Evolutionary conservation across 2,329 filamentous ascomycete genomes (phyloP), one percentile per base, ranked within the genome.

Genomic region (Coniochaeta hoffmannii): DNA sequence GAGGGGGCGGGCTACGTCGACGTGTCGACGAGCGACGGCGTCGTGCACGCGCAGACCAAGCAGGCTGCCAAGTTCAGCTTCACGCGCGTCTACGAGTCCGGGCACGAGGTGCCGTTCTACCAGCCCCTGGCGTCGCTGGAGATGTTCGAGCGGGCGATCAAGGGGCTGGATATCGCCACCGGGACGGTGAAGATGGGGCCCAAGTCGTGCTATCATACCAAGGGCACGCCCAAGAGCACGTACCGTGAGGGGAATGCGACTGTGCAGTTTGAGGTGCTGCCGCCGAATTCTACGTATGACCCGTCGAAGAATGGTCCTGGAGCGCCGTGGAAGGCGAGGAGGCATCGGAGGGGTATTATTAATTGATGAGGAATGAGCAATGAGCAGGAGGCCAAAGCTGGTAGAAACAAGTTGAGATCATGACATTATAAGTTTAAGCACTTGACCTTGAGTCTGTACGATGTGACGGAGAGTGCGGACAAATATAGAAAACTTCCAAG

Each of bases 31-130:
- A 67, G 66, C 58, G 65, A 69, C 58, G 65, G 65, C 54, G 67
- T 77, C n/a, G 72, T 76, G 11, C 77, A 81, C 64, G 79, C 77
- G 7, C 76, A 80, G 61, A 76, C 77, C 19, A 76, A 73, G 64
- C 79, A 82, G 64, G 68, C 72, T 4, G 77, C 72, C 15, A 71
- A 73, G 55, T 80, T 76, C 65, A 74, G 71, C 49, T 79, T 80
- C 63, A 69, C 74, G 7, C 70, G 79, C 24, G 70, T 81, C 59
- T 73, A 70, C 61, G 66, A 72, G 56, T 64, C 65, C 22, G 72
- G 71, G 9, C 71, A 74, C 60, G 69, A 73, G 61, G 71, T 73
- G 30, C 79, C 78, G 0, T 81, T 80, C 63, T 82, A 82, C 64
- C 79, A 81, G 62, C 80, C 73, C 3, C 66, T 76, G 31, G 74